Conservation (phyloP, 306 rosid species). For the Fragaria iinumae region DNA sequence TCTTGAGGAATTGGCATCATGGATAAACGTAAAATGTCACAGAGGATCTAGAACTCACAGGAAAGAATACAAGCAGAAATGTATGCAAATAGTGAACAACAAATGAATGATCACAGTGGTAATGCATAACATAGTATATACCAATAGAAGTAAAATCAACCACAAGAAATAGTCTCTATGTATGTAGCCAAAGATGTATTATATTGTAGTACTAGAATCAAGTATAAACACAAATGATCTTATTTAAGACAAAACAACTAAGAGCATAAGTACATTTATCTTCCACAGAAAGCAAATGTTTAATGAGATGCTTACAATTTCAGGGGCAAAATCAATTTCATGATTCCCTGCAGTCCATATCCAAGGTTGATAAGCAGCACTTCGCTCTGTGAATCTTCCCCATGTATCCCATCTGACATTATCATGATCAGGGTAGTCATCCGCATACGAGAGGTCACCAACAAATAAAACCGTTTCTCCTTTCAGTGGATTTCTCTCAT, state of each 20-base stretch:
- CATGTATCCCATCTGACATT: slow-evolving; percentile 76
- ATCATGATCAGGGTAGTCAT: slow-evolving; percentile 61
- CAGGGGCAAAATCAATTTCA: slow-evolving; percentile 68
- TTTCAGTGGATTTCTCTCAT: slow-evolving; percentile 49
- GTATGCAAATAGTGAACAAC: neutral
- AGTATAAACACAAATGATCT: neutral
- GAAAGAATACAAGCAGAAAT: neutral
- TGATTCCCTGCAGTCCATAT: slow-evolving; percentile 91
- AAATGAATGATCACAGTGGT: neutral
- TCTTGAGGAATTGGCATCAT: neutral
- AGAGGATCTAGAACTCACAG: neutral
- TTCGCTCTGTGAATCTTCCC: slow-evolving; percentile 79
- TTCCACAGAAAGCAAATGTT: neutral
- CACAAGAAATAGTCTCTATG: neutral
- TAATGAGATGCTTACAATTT: slow-evolving; percentile 49
- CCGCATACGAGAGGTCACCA: slow-evolving; percentile 88
- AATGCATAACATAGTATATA: neutral
- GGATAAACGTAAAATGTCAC: neutral
- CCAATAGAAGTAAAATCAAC: neutral
- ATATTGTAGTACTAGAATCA: neutral
- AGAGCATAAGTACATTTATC: neutral
- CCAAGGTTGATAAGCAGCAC: slow-evolving; percentile 93
- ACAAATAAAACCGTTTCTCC: slow-evolving; percentile 59
- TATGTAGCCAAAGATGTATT: neutral
- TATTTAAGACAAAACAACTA: neutral